Evolutionary conservation across 176 grass and related monocot genomes (phyloP).

Genomic region (Raddia distichophylla): DNA sequence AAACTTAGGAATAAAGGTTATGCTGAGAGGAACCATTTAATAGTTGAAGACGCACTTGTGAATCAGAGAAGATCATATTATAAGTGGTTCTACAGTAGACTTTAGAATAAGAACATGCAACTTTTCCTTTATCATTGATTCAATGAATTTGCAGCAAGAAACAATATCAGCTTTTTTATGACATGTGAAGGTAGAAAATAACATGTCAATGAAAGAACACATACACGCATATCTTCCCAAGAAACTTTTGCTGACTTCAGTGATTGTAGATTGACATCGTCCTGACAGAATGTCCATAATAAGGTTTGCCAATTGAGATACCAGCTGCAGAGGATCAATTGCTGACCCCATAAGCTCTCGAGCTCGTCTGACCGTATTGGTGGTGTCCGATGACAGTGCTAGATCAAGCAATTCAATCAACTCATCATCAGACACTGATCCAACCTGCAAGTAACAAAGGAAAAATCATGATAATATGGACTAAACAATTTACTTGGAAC

Average conservation of each 20-base stretch:
- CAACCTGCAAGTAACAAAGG: conserved; percentile 71
- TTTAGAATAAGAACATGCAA: not conserved
- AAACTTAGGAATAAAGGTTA: not conserved
- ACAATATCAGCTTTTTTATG: conserved; percentile 7
- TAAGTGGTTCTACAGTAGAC: conserved; percentile 7
- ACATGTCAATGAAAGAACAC: conserved; percentile 21
- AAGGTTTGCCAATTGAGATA: conserved; percentile 98
- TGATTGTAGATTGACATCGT: conserved; percentile 66
- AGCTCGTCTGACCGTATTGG: conserved; percentile 86
- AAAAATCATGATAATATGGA: conserved; percentile 34
- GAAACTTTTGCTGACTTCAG: conserved; percentile 90
- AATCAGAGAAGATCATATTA: not conserved
- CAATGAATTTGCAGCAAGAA: not conserved
- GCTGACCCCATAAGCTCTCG: conserved; percentile 90
- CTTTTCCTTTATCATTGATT: not conserved
- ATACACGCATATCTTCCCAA: conserved; percentile 83
- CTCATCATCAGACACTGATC: conserved; percentile 93
- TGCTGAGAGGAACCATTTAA: not conserved
- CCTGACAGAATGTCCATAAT: conserved; percentile 98
- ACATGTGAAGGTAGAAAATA: conserved; percentile 18
- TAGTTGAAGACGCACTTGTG: conserved; percentile 10
- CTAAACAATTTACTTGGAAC: conserved; percentile 13
- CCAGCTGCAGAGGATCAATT: conserved; percentile 93
- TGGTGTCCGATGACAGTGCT: conserved; percentile 93
- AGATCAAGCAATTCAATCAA: conserved; percentile 89